Evolutionary conservation across 768 basidiomycete species (phyloP), one percentile per base, ranked within the genome.

Genomic region (Amanita muscaria): DNA sequence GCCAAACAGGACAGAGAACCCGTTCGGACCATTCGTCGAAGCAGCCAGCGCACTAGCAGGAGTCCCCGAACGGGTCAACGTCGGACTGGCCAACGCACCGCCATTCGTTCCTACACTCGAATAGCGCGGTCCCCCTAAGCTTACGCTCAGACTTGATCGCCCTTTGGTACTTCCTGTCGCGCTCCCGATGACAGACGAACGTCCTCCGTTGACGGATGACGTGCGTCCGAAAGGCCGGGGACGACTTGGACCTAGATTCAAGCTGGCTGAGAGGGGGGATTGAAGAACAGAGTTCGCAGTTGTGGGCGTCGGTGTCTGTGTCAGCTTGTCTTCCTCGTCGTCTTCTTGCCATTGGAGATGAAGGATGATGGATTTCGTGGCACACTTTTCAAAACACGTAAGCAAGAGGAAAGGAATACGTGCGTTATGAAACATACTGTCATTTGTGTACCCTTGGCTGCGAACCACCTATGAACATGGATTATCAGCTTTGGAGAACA

Each of bases 361-460:
- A 31, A 91, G 59, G 45, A 91, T 88, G 15, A 90, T 69, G 2
- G 84, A 87, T 61, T 91, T 91, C 0, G 88, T 91, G 1, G 88
- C 88, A 53, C 88, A 91, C 88, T 89, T 42, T 4, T 40, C 25
- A 37, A n/a, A n/a, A n/a, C n/a, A n/a, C n/a, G n/a, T n/a, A n/a
- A n/a, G n/a, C n/a, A n/a, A n/a, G n/a, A n/a, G n/a, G n/a, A n/a
- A n/a, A n/a, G n/a, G n/a, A n/a, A n/a, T n/a, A n/a, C n/a, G n/a
- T n/a, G n/a, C n/a, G n/a, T n/a, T n/a, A n/a, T 23, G 23, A 33
- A 8, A 64, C 78, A 31, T 56, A 89, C 89, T 22, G 90, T 92
- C 83, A 92, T 91, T 56, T 88, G 86, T 4, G 79, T 76, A 1
- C 88, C 89, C 52, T 90, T 88, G 1, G 89, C 88, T 5, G 88